Base-by-base conservation (phyloP, 139 green algal species). In the Eudorina sp. region DNA sequence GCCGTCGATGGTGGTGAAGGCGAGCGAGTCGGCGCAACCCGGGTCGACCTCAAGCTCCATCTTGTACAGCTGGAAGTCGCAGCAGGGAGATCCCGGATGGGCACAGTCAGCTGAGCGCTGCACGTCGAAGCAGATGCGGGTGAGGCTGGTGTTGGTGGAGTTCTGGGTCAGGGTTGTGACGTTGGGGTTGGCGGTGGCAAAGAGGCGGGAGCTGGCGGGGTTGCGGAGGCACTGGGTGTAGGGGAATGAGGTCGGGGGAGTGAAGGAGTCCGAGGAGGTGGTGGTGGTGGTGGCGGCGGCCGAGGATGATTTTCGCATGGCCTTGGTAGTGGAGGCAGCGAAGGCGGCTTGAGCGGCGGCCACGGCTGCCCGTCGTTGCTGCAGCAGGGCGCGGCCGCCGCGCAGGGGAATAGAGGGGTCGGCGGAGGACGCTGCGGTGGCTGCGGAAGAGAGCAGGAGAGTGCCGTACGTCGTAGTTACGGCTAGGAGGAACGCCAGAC, bases 1-100 rank as follows among this genome's bases (percentile, higher is more conserved):
- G 60, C 80, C 85, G 31, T 92, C 55, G 16, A 92, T 51, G 1
- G 68, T 89, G n/a, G 79, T 89, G 89, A 89, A 92, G 34, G 78
- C 72, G 0, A 92, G 74, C 3, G 89, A 43, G 21, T 64, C 72
- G 23, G 34, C 2, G 85, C 89, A 92, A 2, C 1, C 16, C 46
- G 34, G 36, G 29, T 88, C 82, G 13, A 75, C 85, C n/a, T 90
- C 72, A 62, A 92, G 53, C 72, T 92, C 89, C 31, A 92, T 66
- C 89, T 92, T 90, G 77, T 90, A 90, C 0, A 90, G 69, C n/a
- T 80, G 55, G 34, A 90, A 87, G 18, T 83, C 41, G 66, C 77
- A 85, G 78, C 86, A 90, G 13, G 29, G 23, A 4, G 83, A 88
- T 25, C 43, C 43, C 25, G 83, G 48, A 25, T 76, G 23, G 3